Evolutionary conservation across 176 grass and related monocot species (phyloP).

Genomic region (Carex littledalei): DNA sequence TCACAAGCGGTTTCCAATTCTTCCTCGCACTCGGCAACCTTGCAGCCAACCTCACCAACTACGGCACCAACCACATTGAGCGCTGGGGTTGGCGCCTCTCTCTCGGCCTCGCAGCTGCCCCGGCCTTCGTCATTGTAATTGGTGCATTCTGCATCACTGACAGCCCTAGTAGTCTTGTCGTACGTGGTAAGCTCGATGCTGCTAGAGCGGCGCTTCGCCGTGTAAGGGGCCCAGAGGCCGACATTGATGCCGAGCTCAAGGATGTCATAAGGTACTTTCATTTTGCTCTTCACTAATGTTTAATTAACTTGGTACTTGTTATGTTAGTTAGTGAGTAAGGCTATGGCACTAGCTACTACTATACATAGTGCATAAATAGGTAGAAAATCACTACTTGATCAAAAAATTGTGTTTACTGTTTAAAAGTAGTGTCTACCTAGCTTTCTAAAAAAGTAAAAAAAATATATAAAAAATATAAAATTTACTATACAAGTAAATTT

Average conservation of each 20-base stretch:
- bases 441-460: too few relatives aligned
- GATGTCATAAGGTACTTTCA: constrained; percentile 18
- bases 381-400: too few relatives aligned
- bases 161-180: constrained; percentile 67
- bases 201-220: constrained; percentile 49
- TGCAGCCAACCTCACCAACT: constrained; percentile 46
- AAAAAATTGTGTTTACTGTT: too few relatives aligned
- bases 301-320: too few relatives aligned
- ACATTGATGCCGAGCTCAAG: constrained; percentile 63
- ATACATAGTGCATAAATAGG: too few relatives aligned
- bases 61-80: constrained; percentile 35
- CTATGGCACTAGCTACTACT: too few relatives aligned
- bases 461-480: too few relatives aligned
- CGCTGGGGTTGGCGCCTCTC: constrained; percentile 78
- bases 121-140: constrained; percentile 49
- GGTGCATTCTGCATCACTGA: constrained; percentile 65
- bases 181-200: constrained; percentile 35
- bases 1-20: constrained; percentile 66
- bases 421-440: too few relatives aligned
- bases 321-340: too few relatives aligned
- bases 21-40: constrained; percentile 52
- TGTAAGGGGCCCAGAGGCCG: constrained; percentile 43
- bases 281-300: not conserved
- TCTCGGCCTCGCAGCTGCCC: constrained; percentile 62
- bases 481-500: too few relatives aligned